These are phyloP conservation scores for Fusarium virguliforme DNA, from an alignment of 2,329 filamentous ascomycete species.

Conservation along the genomic window DNA sequence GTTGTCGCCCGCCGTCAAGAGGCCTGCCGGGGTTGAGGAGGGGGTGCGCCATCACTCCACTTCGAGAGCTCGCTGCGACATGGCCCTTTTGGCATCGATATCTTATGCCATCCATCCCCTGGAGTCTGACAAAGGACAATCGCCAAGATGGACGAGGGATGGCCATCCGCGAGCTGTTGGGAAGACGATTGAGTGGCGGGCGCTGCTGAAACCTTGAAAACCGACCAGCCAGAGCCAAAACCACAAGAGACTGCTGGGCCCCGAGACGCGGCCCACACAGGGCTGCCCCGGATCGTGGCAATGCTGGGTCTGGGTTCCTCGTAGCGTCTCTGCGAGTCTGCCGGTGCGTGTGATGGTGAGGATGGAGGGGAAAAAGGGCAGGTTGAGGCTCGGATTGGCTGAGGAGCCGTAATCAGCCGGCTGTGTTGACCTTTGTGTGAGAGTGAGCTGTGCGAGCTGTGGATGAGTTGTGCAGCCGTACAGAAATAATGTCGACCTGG, in stretches of 20 bases:
- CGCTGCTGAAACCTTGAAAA: constrained; percentile 43
- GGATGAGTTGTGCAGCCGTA: constrained; percentile 45
- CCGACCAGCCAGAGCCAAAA: constrained; percentile 28
- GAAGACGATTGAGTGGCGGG: constrained; percentile 37
- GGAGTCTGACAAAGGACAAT: constrained; percentile 12
- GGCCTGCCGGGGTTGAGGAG: constrained; percentile 39
- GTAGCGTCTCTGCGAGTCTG: constrained; percentile 37
- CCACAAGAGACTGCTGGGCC: constrained; percentile 28
- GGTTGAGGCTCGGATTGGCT: constrained; percentile 40
- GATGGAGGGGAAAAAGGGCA: constrained; percentile 29
- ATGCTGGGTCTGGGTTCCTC: constrained; percentile 32
- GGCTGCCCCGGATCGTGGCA: constrained; percentile 28
- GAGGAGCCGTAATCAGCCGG: constrained; percentile 43
- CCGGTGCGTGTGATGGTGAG: constrained; percentile 35
- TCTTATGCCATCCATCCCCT: constrained; percentile 20
- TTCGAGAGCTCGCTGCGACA: constrained; percentile 44
- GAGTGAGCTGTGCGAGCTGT: constrained; percentile 39
- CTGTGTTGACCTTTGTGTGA: constrained; percentile 38
- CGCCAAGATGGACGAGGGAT: constrained; percentile 1
- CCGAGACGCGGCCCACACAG: constrained; percentile 37
- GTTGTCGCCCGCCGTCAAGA: constrained; percentile 43
- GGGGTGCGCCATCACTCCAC: constrained; percentile 51
- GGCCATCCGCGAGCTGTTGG: constrained; percentile 13
- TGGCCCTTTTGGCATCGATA: constrained; percentile 36
- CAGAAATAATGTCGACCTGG: constrained; percentile 34